Percentiles rank a stretch among this genome's conserved stretches.
Evolutionary conservation across 2,329 filamentous ascomycete species (phyloP).

Genomic region (Verticillium nonalfalfae): DNA sequence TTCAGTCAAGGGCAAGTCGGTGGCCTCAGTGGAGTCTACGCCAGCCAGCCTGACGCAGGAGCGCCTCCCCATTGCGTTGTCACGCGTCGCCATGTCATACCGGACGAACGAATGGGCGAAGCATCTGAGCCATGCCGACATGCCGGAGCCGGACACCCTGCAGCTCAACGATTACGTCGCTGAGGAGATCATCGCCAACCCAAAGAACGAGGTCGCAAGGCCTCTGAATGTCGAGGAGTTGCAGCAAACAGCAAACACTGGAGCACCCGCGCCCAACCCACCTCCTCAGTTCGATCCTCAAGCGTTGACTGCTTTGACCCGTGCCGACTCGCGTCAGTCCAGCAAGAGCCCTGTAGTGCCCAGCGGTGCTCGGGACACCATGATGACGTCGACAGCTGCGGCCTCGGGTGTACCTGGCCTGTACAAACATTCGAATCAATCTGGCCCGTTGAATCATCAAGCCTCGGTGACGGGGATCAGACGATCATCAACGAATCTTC

Average conservation of each 20-base stretch:
- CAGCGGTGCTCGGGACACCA: neutral
- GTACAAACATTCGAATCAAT: neutral
- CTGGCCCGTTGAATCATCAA: neutral
- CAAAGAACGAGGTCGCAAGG: conserved; percentile 41
- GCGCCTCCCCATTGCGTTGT: conserved; percentile 63
- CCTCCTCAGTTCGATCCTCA: conserved; percentile 6
- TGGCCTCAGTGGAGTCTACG: conserved; percentile 33
- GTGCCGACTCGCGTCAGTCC: neutral
- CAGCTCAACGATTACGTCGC: conserved; percentile 36
- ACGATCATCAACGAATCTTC: conserved; percentile 3
- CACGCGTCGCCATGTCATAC: conserved; percentile 73
- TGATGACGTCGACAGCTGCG: too few relatives aligned
- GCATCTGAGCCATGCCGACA: conserved; percentile 72
- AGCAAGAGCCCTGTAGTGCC: neutral
- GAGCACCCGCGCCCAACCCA: conserved; percentile 31
- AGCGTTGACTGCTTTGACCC: conserved; percentile 15
- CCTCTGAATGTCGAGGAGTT: conserved; percentile 61
- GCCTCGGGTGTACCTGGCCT: neutral
- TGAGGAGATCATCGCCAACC: conserved; percentile 8
- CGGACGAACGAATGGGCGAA: conserved; percentile 97
- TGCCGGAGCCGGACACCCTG: conserved; percentile 59
- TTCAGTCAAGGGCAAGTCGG: conserved; percentile 29
- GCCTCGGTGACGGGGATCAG: neutral
- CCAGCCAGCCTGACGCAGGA: conserved; percentile 49
- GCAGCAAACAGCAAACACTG: conserved; percentile 54